Evolutionary conservation across 1,139 yeast species (phyloP).

Genomic region (Fermentozyma sake): DNA sequence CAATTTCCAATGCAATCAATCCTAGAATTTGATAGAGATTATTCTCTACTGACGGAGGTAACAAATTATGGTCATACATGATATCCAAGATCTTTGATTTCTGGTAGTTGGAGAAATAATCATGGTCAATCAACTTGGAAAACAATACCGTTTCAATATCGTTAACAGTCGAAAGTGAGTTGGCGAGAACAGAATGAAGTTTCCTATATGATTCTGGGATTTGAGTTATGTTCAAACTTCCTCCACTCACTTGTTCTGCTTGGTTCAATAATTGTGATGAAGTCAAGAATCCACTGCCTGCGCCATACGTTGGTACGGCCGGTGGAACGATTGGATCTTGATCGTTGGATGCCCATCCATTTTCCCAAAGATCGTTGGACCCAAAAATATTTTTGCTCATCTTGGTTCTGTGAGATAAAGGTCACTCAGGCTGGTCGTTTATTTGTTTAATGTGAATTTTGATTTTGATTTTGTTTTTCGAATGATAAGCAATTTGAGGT

Average conservation of each 20-base stretch:
- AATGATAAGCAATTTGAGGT: no score
- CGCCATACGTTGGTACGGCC: conserved; percentile 5
- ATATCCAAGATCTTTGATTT: conserved; percentile 30
- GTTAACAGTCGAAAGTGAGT: conserved; percentile 19
- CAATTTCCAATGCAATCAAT: conserved; percentile 38
- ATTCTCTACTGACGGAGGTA: conserved; percentile 26
- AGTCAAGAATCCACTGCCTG: conserved; percentile 16
- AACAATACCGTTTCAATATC: conserved; percentile 33
- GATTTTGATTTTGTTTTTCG: no score
- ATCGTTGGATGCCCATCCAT: conserved; percentile 33
- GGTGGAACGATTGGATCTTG: conserved; percentile 4
- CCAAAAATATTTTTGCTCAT: conserved; percentile 21
- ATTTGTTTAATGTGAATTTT: no score
- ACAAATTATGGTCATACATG: conserved; percentile 34
- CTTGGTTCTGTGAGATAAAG: conserved; percentile 1
- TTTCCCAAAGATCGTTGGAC: conserved; percentile 39
- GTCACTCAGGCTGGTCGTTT: no score
- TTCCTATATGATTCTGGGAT: conserved; percentile 24
- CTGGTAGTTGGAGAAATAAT: conserved; percentile 29
- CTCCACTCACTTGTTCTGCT: no score
- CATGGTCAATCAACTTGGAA: conserved; percentile 23
- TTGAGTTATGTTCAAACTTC: conserved; percentile 3
- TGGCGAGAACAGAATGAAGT: conserved; percentile 16
- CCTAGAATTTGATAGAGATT: conserved; percentile 37
- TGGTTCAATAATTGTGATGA: conserved; percentile 22